These are phyloP conservation scores for Aspergillus caelatus DNA, from an alignment of 2,329 filamentous ascomycete species.

Conservation along the genomic window DNA sequence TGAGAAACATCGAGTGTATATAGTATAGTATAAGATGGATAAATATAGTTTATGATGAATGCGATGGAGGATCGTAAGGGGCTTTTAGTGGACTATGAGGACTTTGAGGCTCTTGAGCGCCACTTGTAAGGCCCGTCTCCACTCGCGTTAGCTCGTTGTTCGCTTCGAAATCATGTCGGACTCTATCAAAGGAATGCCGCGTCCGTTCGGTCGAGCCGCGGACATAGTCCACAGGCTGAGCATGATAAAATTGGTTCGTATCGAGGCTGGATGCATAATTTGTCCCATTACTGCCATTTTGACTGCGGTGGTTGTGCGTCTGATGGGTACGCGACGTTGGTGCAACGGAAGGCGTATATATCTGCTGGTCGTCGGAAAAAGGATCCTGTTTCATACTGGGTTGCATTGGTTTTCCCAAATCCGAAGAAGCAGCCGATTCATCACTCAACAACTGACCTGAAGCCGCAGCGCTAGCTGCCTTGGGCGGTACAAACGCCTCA, in stretches of 20 bases:
- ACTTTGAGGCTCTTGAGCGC: slow-evolving; percentile 29
- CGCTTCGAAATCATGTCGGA: slow-evolving; percentile 80
- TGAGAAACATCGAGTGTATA: slow-evolving; percentile 36
- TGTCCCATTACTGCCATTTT: slow-evolving; percentile 92
- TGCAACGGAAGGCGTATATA: slow-evolving; percentile 89
- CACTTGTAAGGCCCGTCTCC: slow-evolving; percentile 63
- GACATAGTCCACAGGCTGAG: slow-evolving; percentile 61
- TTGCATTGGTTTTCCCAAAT: slow-evolving; percentile 54
- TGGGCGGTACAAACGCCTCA: slow-evolving; percentile 55
- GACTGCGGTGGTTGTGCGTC: slow-evolving; percentile 79
- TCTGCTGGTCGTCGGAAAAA: slow-evolving; percentile 83
- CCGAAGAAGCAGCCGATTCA: slow-evolving; percentile 43
- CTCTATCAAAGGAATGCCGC: slow-evolving; percentile 82
- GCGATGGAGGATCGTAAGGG: slow-evolving; percentile 35
- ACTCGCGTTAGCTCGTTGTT: slow-evolving; percentile 87
- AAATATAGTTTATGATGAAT: slow-evolving; percentile 32
- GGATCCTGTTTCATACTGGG: slow-evolving; percentile 61
- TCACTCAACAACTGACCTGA: slow-evolving; percentile 42
- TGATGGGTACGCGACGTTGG: slow-evolving; percentile 74
- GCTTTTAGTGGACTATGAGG: slow-evolving; percentile 38
- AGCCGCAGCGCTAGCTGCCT: slow-evolving; percentile 43
- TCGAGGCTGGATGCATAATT: slow-evolving; percentile 70
- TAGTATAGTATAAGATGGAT: slow-evolving; percentile 25
- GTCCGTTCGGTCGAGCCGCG: slow-evolving; percentile 84
- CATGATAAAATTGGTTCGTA: slow-evolving; percentile 54